These are phyloP conservation scores for Barbarea vulgaris DNA, from an alignment of 345 rosid genomes.

Conservation along the genomic window DNA sequence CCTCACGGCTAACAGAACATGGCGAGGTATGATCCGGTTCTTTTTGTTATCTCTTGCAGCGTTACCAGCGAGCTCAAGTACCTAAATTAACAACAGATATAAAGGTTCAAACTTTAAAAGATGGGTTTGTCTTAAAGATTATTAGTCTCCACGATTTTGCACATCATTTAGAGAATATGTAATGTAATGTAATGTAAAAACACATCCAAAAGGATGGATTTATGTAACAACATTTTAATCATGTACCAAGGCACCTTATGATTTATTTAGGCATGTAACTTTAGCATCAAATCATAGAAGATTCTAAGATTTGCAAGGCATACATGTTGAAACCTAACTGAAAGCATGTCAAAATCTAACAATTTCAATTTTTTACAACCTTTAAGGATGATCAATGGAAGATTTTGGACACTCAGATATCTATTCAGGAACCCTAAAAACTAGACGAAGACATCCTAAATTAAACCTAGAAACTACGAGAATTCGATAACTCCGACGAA, in stretches of 20 bases:
- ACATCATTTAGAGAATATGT: background rate
- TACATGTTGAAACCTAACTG: background rate
- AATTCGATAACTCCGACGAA: background rate
- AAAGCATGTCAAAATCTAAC: background rate
- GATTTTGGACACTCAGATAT: background rate
- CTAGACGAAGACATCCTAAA: background rate
- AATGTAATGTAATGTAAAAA: background rate
- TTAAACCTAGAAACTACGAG: background rate
- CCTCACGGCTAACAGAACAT: slow-evolving; percentile 66
- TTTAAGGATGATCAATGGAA: background rate
- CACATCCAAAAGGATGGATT: background rate
- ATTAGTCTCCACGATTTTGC: background rate
- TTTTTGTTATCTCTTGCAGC: slow-evolving; percentile 80
- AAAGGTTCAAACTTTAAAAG: background rate
- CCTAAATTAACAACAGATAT: slow-evolving; percentile 33
- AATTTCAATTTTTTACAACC: background rate
- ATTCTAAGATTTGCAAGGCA: background rate
- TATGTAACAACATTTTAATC: no score
- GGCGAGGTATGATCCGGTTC: slow-evolving; percentile 70
- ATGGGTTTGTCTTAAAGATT: background rate
- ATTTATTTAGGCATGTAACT: background rate
- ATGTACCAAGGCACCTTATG: background rate
- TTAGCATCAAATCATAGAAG: background rate
- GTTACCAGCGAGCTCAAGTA: slow-evolving; percentile 73
- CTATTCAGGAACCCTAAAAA: background rate